A percentile compares a stretch with the other conserved stretches of the same genome.
phyloP scores from a whole-genome alignment of 1,139 yeast genomes.

The Debaryomyces subglobosus region DNA sequence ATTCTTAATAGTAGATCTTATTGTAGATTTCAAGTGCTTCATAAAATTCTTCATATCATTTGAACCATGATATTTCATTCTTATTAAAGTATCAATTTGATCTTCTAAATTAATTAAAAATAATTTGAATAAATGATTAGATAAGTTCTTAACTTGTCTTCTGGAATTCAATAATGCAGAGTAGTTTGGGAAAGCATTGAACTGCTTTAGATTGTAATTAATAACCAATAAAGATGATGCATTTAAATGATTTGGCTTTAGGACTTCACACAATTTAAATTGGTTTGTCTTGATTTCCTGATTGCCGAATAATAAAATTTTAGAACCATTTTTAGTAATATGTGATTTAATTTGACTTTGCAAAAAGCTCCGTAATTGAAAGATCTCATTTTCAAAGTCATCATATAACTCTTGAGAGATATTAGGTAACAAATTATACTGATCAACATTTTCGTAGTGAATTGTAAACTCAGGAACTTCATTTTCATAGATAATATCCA shows the following conservation, averaged over 20 bases:
- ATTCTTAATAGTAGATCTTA: conserved; percentile 30
- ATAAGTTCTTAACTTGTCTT: conserved; percentile 29
- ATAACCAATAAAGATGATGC: conserved; percentile 22
- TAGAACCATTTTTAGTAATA: conserved; percentile 24
- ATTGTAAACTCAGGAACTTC: conserved; percentile 34
- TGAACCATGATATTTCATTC: conserved; percentile 39
- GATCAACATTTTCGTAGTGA: conserved; percentile 30
- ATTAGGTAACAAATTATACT: conserved; percentile 29
- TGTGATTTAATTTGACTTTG: conserved; percentile 36
- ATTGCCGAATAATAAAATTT: conserved; percentile 25
- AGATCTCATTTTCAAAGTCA: conserved; percentile 38
- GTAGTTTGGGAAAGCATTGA: conserved; percentile 41
- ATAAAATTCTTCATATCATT: conserved; percentile 29
- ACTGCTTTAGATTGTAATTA: conserved; percentile 34
- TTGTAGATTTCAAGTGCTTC: conserved; percentile 27
- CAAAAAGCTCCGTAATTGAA: conserved; percentile 31
- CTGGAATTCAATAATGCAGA: conserved; percentile 30
- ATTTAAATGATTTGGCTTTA: conserved; percentile 8
- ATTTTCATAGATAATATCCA: conserved; percentile 26
- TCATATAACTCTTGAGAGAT: conserved; percentile 4
- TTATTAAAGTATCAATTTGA: conserved; percentile 39
- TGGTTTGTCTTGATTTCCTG: conserved; percentile 32
- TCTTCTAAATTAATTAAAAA: conserved; percentile 44
- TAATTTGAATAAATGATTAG: conserved; percentile 40
- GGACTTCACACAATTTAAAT: conserved; percentile 33